Conservation (phyloP, 1,284 basidiomycete genomes). For the Veloboletus limbatus region DNA sequence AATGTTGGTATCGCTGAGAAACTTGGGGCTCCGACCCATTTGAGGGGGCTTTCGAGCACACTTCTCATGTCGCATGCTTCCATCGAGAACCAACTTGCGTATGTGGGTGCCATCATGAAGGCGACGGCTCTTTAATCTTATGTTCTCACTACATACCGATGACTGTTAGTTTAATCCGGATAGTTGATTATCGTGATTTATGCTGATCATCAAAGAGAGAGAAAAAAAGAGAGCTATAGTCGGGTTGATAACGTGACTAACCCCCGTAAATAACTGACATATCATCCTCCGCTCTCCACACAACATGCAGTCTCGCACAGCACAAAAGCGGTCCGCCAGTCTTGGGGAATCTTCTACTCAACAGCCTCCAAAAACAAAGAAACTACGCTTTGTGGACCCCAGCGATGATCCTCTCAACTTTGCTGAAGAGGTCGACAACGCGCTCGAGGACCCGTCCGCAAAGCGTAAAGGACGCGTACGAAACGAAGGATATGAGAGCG, state of each 20-base stretch:
- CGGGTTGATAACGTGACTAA: too few relatives aligned
- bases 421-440: constrained; percentile 69
- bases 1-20: constrained; percentile 42
- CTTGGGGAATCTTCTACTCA: constrained; percentile 38
- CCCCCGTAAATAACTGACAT: constrained; percentile 16
- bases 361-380: constrained; percentile 48
- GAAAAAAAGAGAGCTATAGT: too few relatives aligned
- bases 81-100: constrained; percentile 33
- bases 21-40: constrained; percentile 34
- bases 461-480: constrained; percentile 68
- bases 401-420: constrained; percentile 70
- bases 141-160: background rate
- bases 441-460: constrained; percentile 60
- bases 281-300: background rate
- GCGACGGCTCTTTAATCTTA: constrained; percentile 18
- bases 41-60: constrained; percentile 36
- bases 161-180: constrained; percentile 5
- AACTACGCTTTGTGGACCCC: constrained; percentile 79
- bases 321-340: constrained; percentile 56
- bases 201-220: too few relatives aligned
- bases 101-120: constrained; percentile 34
- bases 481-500: constrained; percentile 90
- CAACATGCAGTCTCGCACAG: constrained; percentile 48
- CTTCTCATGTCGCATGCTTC: constrained; percentile 36
- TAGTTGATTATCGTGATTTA: too few relatives aligned